Base-by-base conservation (phyloP, 2,329 filamentous ascomycete genomes). In the Paraconiothyrium brasiliense region DNA sequence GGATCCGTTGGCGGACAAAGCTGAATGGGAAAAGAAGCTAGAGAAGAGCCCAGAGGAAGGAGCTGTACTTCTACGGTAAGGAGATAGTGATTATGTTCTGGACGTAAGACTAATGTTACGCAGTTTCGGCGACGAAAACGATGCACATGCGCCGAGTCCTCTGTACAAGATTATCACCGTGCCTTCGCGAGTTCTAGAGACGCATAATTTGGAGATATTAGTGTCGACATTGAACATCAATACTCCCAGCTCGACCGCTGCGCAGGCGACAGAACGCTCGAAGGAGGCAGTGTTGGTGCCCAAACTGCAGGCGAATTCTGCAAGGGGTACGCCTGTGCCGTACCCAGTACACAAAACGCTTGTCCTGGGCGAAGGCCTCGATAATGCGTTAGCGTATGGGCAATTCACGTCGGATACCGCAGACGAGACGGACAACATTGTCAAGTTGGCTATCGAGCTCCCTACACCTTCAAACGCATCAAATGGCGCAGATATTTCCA, bases 321-420 rank as follows among this genome's bases (percentile, higher is more conserved):
- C 89, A 9, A 84, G 88, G 63, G 85, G 88, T 59, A 88, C 89
- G 13, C 85, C 89, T 16, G 84, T 95, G 46, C 87, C 89, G 7
- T 93, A 92, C 48, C 94, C 94, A 0, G 93, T 97, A 1, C 94
- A 98, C 74, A 92, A 90, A 73, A 88, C 90, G 0, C 79, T 97
- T 16, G 71, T 97, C 10, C 85, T 97, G 9, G 89, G 88, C 0
- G 85, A 92, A 52, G 93, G 92, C 0, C 80, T 97, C 2, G 81
- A 86, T 57, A 92, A 91, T 8, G 87, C 90, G 0, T 83, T 89
- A 5, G 82, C 85, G 1, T 85, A 78, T 76, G 74, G 81, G 49
- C 68, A 76, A 43, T 76, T 82, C 65, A 76, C 76, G 16, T 71
- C 75, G 47, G 70, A 75, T 37, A 64, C 50, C 78, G 82, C 20